These are phyloP conservation scores for Daldinia eschscholtzii DNA, from an alignment of 2,329 filamentous ascomycete genomes.

Conservation along the genomic window DNA sequence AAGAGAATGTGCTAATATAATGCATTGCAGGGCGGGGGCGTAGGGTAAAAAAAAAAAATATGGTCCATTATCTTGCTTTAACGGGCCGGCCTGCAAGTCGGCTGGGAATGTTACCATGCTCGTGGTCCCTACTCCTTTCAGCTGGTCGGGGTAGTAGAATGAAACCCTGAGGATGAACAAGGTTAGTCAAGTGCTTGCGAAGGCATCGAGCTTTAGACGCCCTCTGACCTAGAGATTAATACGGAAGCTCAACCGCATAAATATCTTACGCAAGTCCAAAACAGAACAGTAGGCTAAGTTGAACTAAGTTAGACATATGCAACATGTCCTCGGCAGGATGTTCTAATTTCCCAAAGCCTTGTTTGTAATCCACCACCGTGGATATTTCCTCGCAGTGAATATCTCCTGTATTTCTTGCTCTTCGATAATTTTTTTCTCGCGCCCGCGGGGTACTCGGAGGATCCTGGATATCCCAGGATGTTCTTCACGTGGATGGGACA, in stretches of 20 bases:
- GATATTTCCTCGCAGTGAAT: not conserved
- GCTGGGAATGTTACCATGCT: constrained; percentile 4
- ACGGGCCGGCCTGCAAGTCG: constrained; percentile 12
- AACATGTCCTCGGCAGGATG: not conserved
- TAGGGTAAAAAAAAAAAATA: not conserved
- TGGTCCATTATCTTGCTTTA: constrained; percentile 6
- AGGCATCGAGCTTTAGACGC: not conserved
- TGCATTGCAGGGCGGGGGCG: not conserved
- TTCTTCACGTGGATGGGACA: constrained; percentile 9
- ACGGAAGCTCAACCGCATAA: constrained; percentile 4
- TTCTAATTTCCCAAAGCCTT: constrained; percentile 5
- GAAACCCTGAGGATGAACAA: constrained; percentile 6
- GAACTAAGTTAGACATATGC: constrained; percentile 6
- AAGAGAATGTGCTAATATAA: not conserved
- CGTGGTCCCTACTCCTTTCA: constrained; percentile 8
- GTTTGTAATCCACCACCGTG: not conserved
- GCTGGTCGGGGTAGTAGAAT: not conserved
- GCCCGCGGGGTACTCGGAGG: not conserved
- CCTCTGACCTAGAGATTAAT: not conserved
- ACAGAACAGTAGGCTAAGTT: constrained; percentile 3
- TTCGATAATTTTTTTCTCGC: not conserved
- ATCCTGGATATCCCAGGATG: constrained; percentile 1
- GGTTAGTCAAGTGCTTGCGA: not conserved
- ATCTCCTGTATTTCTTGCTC: not conserved
- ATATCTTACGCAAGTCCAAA: not conserved